Conservation (phyloP, 2,329 filamentous ascomycete genomes). For the Neocatenulostroma microsporum region DNA sequence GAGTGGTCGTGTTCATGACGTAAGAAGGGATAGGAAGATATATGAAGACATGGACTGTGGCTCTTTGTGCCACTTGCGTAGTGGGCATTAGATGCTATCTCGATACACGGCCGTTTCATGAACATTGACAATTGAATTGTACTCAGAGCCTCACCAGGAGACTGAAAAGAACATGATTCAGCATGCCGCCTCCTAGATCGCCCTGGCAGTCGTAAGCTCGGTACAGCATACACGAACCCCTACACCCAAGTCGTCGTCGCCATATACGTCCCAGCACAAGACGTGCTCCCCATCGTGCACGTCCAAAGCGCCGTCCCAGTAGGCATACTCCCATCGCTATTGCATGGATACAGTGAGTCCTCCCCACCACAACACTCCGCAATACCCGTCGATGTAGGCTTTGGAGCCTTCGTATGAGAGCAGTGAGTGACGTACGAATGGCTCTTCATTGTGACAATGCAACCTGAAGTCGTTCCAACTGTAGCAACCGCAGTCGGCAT, state of each 20-base stretch:
- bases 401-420: background rate
- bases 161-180: too few species aligned
- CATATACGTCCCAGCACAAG: constrained; percentile 5
- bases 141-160: too few species aligned
- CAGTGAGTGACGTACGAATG: constrained; percentile 9
- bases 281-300: constrained; percentile 4
- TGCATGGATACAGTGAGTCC: constrained; percentile 6
- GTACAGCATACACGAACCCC: too few species aligned
- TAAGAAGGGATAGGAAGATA: too few species aligned
- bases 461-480: constrained; percentile 9
- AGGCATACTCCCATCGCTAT: constrained; percentile 7
- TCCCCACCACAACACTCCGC: constrained; percentile 9
- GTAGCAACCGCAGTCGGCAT: constrained; percentile 8
- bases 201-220: too few species aligned
- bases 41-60: too few species aligned
- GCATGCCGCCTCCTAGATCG: too few species aligned
- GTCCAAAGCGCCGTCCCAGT: constrained; percentile 7
- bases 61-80: too few species aligned
- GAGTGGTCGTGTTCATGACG: too few species aligned
- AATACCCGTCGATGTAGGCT: background rate
- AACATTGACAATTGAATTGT: too few species aligned
- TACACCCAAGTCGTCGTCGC: constrained; percentile 9
- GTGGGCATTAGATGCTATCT: too few species aligned
- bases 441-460: constrained; percentile 4
- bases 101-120: too few species aligned